Evolutionary conservation across 2,329 filamentous ascomycete species (phyloP), one percentile per base, ranked within the genome.

Genomic region (Chaetoscypha palmicola): DNA sequence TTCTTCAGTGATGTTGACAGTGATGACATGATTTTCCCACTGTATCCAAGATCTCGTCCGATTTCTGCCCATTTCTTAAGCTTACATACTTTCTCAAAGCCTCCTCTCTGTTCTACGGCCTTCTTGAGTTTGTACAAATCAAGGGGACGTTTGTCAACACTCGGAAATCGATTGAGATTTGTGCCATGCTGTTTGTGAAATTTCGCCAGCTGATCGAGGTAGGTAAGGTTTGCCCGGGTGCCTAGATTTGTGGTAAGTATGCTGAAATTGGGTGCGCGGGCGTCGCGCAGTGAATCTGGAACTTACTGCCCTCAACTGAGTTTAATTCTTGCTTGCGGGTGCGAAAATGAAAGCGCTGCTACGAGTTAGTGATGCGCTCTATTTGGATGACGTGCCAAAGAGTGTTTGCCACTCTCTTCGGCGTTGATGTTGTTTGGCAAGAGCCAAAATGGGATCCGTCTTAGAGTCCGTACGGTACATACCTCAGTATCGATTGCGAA

Each of bases 1-100:
- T 98, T 98, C 64, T 97, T 98, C 32, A 98, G 75, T 4, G 92
- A 97, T 0, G 92, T 98, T 4, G 92, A 98, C 36, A 98, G 70
- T 7, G 92, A 97, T 2, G 91, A 97, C 92, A 98, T 98, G 51
- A 98, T 98, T 70, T 98, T 98, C 62, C 92, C 92, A 61, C 91
- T 97, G 66, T 98, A 98, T 43, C 92, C 92, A 37, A 98, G 70
- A 62, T 97, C 92, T 59, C 92, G 81, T 24, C 92, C 92, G 56
- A 98, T 97, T 65, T 98, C 92, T 12, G 92, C 92, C 92, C 92
- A 98, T 69, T 97, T 97, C 68, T 98, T 98, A 44, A 83, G 76
- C 66, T 95, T 96, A 74, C 92, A 98, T 34, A 98, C 92, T 60
- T 86, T 86, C 43, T 96, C 90, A 57, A 98, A 98, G 2, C 92